Evolutionary conservation across 352 stramenopile species (phyloP), one percentile per base, ranked within the genome.

Genomic region (Phytophthora sansomeana): DNA sequence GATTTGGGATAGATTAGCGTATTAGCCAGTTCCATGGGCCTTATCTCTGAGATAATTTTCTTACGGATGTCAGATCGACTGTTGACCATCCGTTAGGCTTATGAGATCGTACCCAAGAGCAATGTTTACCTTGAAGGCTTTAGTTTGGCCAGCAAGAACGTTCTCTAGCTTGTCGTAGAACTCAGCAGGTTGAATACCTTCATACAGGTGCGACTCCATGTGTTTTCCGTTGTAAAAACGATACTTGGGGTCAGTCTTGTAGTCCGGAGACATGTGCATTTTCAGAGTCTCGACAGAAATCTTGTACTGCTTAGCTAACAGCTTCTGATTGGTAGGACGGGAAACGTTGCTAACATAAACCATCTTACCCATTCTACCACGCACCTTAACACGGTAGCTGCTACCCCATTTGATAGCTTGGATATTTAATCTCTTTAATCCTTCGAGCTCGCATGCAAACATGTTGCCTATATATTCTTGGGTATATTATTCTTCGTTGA

Each of bases 361-460:
- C 21, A 24, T 24, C 21, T 24, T 24, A 17, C 51, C 51, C 0
- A 19, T 48, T 5, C 9, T 28, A 14, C 36, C 36, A 2, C 36
- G 35, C 1, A 58, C 36, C 14, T 48, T 58, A 0, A 58, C 24
- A 1, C 51, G 36, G 14, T 48, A 58, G 51, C 36, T 58, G 17
- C 26, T 39, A 13, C 51, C 51, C 51, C 35, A 58, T 38, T 48
- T 43, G 10, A 36, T 48, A 16, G 24, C 24, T 48, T 16, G 35
- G 32, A 57, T 46, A 26, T 57, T 47, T 24, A 57, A 32, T 57
- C 50, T 39, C 2, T 42, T 41, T 33, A 50, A 11, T 50, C 36
- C 38, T 50, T 59, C 51, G 10, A 59, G 51, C n/a, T 50, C 51
- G 36, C 41, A 38, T 47, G 24, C 14, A 19, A 51, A 59, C 38